phyloP scores from a whole-genome alignment of 1,139 yeast genomes.

The Suhomyces ambrosiae region DNA sequence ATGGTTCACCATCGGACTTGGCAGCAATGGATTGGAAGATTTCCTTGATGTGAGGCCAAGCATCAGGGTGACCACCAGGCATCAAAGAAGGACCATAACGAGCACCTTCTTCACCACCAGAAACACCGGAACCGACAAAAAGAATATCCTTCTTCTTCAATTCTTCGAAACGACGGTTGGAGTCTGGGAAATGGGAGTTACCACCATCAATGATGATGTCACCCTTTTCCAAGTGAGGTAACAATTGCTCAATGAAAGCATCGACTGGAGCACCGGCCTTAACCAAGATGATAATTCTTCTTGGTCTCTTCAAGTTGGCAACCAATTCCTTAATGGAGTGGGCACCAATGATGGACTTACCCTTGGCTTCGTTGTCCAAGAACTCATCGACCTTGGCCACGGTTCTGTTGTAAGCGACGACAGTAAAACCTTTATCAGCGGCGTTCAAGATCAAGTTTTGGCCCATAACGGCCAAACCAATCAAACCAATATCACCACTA shows the following conservation, averaged over 20 bases:
- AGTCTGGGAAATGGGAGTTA: slow-evolving; percentile 98
- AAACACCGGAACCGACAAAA: slow-evolving; percentile 98
- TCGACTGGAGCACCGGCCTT: slow-evolving; percentile 98
- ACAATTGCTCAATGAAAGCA: slow-evolving; percentile 80
- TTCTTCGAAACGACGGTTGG: slow-evolving; percentile 94
- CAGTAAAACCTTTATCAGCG: slow-evolving; percentile 97
- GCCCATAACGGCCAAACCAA: slow-evolving; percentile 99
- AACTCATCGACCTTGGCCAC: slow-evolving; percentile 93
- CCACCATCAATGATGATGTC: slow-evolving; percentile 99
- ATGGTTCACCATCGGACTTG: slow-evolving; percentile 96
- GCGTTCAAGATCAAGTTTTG: slow-evolving; percentile 96
- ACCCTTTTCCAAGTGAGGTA: slow-evolving; percentile 92
- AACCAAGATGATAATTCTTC: slow-evolving; percentile 91
- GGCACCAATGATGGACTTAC: slow-evolving; percentile 88
- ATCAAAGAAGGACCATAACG: slow-evolving; percentile 98
- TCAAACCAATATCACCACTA: slow-evolving; percentile 96
- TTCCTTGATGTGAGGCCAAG: slow-evolving; percentile 97
- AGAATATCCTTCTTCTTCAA: slow-evolving; percentile 84
- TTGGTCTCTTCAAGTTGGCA: slow-evolving; percentile 92
- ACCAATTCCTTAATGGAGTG: slow-evolving; percentile 87
- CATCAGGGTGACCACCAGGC: slow-evolving; percentile 99
- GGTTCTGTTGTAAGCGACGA: slow-evolving; percentile 98
- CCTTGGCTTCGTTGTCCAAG: slow-evolving; percentile 94
- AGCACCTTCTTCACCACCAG: slow-evolving; percentile 99
- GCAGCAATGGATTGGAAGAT: slow-evolving; percentile 97